Percentiles rank a stretch among this genome's conserved stretches.
These are phyloP conservation scores for Apophysomyces sp. DNA, from an alignment of 371 early-diverging fungal genomes.

Conservation along the genomic window DNA sequence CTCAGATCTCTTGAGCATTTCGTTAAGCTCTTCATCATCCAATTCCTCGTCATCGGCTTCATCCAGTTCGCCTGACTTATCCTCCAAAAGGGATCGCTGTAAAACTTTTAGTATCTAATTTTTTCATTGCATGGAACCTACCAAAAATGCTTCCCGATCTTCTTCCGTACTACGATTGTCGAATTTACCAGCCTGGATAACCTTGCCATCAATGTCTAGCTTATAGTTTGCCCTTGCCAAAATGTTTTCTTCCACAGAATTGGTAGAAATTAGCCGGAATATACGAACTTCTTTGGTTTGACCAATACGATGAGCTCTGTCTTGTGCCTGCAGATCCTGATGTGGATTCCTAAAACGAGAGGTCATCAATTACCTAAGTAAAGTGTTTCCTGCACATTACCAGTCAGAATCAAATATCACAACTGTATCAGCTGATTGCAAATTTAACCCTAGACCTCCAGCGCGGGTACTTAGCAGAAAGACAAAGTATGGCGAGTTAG, in stretches of 20 bases:
- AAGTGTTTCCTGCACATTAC: conserved; percentile 29
- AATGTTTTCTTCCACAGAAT: conserved; percentile 97
- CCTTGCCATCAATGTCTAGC: conserved; percentile 95
- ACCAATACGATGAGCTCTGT: conserved; percentile 99
- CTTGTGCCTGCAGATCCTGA: conserved; percentile 99
- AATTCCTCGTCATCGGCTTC: conserved; percentile 66
- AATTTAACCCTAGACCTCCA: conserved; percentile 98
- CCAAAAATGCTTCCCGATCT: conserved; percentile 88
- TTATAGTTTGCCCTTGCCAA: conserved; percentile 94
- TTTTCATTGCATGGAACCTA: conserved; percentile 3
- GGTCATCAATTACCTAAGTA: not conserved
- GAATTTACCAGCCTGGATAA: conserved; percentile 98
- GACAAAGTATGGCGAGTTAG: conserved; percentile 83
- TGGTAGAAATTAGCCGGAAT: conserved; percentile 90
- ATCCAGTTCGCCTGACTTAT: conserved; percentile 20
- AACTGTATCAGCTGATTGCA: conserved; percentile 99
- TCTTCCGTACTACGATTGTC: conserved; percentile 94
- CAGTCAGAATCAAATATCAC: conserved; percentile 99
- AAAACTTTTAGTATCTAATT: not conserved
- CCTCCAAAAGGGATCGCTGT: conserved; percentile 22
- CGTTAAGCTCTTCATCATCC: conserved; percentile 86
- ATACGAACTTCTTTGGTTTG: conserved; percentile 99
- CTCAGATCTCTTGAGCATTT: conserved; percentile 76
- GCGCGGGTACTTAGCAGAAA: conserved; percentile 99
- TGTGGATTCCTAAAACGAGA: conserved; percentile 84